Evolutionary conservation across 2,329 filamentous ascomycete species (phyloP).

Genomic region (Alternaria sp.): DNA sequence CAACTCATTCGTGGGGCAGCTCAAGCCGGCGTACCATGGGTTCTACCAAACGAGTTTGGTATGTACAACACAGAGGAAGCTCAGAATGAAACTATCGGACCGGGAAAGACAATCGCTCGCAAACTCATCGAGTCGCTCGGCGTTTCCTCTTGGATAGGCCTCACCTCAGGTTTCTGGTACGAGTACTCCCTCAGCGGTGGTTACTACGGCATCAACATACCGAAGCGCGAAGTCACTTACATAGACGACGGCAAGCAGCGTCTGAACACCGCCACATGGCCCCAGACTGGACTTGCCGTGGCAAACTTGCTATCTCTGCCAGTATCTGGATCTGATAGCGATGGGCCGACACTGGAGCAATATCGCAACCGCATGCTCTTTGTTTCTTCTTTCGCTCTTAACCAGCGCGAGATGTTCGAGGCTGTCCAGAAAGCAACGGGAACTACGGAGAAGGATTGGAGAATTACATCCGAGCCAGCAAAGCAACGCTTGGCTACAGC

Average conservation of each 20-base stretch:
- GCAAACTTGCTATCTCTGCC: conserved; percentile 47
- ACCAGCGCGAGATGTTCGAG: conserved; percentile 50
- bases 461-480: conserved; percentile 53
- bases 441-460: conserved; percentile 50
- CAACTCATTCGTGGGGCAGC: conserved; percentile 49
- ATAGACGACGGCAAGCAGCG: conserved; percentile 42
- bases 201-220: conserved; percentile 50
- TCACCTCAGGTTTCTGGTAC: conserved; percentile 48
- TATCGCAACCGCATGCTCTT: conserved; percentile 48
- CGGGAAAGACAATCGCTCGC: conserved; percentile 20
- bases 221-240: conserved; percentile 39
- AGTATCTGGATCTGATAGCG: conserved; percentile 20
- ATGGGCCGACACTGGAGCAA: conserved; percentile 3
- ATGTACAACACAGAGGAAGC: conserved; percentile 38
- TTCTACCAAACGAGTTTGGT: conserved; percentile 53
- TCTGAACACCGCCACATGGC: conserved; percentile 45
- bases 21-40: conserved; percentile 49
- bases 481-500: conserved; percentile 61
- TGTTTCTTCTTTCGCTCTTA: conserved; percentile 49
- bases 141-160: conserved; percentile 33
- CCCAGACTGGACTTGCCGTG: conserved; percentile 44
- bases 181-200: conserved; percentile 47
- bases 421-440: conserved; percentile 45
- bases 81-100: conserved; percentile 14
- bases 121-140: conserved; percentile 34